Evolutionary conservation across 2,329 filamentous ascomycete genomes (phyloP).

Genomic region (Ceratocystis destructans): DNA sequence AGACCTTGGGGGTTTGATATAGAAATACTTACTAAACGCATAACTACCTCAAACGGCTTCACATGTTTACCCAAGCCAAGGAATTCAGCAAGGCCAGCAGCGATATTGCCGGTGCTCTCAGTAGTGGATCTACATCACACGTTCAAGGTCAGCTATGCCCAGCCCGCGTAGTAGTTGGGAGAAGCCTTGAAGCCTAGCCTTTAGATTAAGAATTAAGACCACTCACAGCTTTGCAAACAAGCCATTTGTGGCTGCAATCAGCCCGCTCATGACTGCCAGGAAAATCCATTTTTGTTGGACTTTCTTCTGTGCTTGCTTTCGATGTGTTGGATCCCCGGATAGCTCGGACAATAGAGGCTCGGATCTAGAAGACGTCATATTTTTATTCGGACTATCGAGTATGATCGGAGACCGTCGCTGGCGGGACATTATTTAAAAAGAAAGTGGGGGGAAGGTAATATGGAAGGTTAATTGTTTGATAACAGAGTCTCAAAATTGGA

Average conservation of each 20-base stretch:
- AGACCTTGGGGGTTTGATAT: neutral
- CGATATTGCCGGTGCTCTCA: constrained; percentile 37
- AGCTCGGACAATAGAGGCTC: constrained; percentile 23
- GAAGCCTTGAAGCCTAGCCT: neutral
- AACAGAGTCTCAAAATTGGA: too few relatives aligned
- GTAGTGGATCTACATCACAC: constrained; percentile 38
- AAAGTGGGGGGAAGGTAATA: constrained; percentile 1
- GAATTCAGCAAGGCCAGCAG: constrained; percentile 31
- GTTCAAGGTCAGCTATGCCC: neutral
- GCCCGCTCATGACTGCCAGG: constrained; percentile 58
- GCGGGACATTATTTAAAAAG: neutral
- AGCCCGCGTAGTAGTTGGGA: neutral
- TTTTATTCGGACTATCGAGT: neutral
- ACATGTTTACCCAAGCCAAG: constrained; percentile 33
- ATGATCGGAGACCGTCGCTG: neutral
- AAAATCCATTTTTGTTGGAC: constrained; percentile 43
- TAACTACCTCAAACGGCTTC: constrained; percentile 33
- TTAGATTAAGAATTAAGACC: neutral
- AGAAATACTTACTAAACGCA: constrained; percentile 34
- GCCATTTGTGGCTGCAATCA: constrained; percentile 67
- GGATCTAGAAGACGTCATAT: constrained; percentile 1
- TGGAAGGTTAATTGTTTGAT: too few relatives aligned
- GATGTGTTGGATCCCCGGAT: constrained; percentile 20
- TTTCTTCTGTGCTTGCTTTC: neutral
- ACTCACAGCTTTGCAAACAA: constrained; percentile 70